Evolutionary conservation across 441 rosid genomes (phyloP), one percentile per base, ranked within the genome.

Genomic region (Bruguiera hainesii): DNA sequence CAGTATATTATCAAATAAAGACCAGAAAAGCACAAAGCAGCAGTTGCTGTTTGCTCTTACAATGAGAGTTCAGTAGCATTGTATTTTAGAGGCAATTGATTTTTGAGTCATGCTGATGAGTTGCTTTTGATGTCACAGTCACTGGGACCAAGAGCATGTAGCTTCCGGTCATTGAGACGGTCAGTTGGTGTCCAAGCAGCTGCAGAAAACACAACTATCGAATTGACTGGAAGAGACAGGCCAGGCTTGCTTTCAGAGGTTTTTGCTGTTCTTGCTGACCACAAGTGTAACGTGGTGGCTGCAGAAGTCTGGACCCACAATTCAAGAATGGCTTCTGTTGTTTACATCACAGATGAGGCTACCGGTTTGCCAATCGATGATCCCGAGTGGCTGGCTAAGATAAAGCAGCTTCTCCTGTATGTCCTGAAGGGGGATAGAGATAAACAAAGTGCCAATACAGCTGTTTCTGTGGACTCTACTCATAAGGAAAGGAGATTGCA

Each of bases 261-360:
- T 35, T 90, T 83, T 49, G 96, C 96, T 6, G 91, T 88, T 75
- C 86, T 90, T 2, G 65, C 91, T 3, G 86, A 86, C 81, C 87
- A 76, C 56, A 84, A 84, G 39, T 90, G 93, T 72, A 90, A 90
- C 16, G 86, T 88, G 42, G 89, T 81, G 61, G 91, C 89, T 2
- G 89, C 89, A 2, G 93, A 87, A 76, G 93, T 87, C 62, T 89
- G 96, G 96, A 90, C 93, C 74, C 96, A 90, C 78, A 90, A 90
- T 71, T 86, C 90, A 21, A 82, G 96, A 72, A 86, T 90, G 93
- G 96, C 96, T 21, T 86, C 93, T 0, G 96, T 90, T 2, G 87
- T 88, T 72, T 83, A 86, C 74, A 86, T 90, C 42, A 85, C 84
- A 0, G 87, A 85, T 35, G 86, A 87, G 56, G 68, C 72, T 7